Percentiles rank a stretch among this genome's conserved stretches.
Evolutionary conservation across 306 rosid species (phyloP).

Genomic region (Vachellia collinsii): DNA sequence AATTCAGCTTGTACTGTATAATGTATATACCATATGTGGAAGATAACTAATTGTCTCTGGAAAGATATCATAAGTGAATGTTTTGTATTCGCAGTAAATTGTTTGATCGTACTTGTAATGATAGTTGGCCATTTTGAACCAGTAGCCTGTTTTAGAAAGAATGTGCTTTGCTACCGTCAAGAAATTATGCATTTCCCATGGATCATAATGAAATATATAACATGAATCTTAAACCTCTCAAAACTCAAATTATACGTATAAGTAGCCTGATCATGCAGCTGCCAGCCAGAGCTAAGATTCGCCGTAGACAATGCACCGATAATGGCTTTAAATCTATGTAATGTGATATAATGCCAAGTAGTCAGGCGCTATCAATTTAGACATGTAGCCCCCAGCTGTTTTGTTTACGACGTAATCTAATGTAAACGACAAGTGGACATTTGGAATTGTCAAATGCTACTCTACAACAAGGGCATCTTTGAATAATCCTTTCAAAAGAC

Average conservation of each 20-base stretch:
- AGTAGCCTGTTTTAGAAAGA: neutral
- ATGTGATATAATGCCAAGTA: neutral
- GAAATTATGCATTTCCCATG: neutral
- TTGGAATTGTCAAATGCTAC: neutral
- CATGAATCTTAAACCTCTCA: neutral
- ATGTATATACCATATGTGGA: conserved; percentile 6
- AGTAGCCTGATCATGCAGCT: neutral
- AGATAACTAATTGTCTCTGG: conserved; percentile 16
- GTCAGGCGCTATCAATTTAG: neutral
- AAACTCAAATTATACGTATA: neutral
- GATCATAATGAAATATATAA: neutral
- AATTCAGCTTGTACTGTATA: conserved; percentile 35
- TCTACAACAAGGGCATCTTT: too few relatives aligned
- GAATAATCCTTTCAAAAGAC: neutral
- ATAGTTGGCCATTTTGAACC: neutral
- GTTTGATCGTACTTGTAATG: neutral
- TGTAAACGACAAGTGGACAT: too few relatives aligned
- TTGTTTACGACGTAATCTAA: too few relatives aligned
- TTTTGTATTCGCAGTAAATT: neutral
- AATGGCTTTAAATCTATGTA: neutral
- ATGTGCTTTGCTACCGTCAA: neutral
- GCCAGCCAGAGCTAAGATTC: neutral
- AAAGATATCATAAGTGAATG: neutral
- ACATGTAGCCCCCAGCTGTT: too few relatives aligned
- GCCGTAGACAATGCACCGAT: too few relatives aligned